phyloP scores from a whole-genome alignment of 768 basidiomycete genomes.

The Mycena leptocephala region DNA sequence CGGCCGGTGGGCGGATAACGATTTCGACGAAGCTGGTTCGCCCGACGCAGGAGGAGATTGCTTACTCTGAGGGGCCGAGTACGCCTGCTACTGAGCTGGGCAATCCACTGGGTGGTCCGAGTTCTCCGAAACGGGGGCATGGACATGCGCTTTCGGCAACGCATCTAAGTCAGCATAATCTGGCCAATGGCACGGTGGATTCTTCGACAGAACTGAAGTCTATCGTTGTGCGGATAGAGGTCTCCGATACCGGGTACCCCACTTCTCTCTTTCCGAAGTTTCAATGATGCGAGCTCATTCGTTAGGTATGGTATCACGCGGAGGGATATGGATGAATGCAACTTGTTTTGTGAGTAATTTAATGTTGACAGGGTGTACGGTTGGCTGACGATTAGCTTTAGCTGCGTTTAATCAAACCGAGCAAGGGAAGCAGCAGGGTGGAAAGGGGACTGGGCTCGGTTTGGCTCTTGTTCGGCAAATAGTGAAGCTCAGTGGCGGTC shows the following conservation, averaged over 20 bases:
- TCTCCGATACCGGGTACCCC: conserved; percentile 80
- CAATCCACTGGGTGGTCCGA: not conserved
- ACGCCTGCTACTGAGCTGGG: conserved; percentile 18
- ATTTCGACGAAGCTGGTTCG: conserved; percentile 77
- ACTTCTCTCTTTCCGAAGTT: conserved; percentile 51
- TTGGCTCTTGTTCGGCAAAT: conserved; percentile 86
- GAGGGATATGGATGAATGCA: conserved; percentile 78
- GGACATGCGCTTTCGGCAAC: conserved; percentile 57
- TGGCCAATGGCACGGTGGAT: conserved; percentile 55
- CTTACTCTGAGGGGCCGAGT: conserved; percentile 10
- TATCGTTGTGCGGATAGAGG: conserved; percentile 90
- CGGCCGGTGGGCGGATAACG: conserved; percentile 75
- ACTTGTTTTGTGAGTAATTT: conserved; percentile 74
- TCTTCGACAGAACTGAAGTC: conserved; percentile 62
- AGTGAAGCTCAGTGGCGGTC: conserved; percentile 81
- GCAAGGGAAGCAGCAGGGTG: conserved; percentile 81
- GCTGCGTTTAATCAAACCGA: conserved; percentile 88
- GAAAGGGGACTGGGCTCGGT: conserved; percentile 83
- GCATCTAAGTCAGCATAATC: conserved; percentile 68
- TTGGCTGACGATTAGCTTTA: conserved; percentile 43
- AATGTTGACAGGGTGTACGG: not conserved
- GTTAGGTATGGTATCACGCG: conserved; percentile 60
- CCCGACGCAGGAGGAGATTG: conserved; percentile 30
- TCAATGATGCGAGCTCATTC: conserved; percentile 49
- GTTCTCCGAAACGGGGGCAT: conserved; percentile 25